phyloP scores from a whole-genome alignment of 352 stramenopile species.

The Achlya hypogyna region DNA sequence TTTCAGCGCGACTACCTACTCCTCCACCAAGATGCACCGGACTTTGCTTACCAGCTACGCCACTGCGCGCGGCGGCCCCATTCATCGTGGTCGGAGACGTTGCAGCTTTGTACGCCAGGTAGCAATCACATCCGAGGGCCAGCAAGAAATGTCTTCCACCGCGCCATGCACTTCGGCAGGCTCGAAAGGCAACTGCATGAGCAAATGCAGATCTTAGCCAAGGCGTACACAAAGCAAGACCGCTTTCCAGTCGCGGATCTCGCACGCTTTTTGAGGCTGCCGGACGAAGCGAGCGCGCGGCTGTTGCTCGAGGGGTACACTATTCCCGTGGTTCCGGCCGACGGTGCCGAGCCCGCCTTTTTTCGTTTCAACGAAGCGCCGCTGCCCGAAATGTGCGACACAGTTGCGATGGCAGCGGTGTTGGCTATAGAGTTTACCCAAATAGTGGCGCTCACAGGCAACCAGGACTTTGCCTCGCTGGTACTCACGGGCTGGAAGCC shows the following conservation, averaged over 20 bases:
- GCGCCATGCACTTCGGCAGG: constrained; percentile 5
- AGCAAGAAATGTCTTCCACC: constrained; percentile 1
- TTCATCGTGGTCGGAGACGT: background rate
- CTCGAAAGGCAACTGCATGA: background rate
- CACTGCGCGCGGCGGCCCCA: background rate
- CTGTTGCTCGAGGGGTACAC: background rate
- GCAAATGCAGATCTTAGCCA: constrained; percentile 2
- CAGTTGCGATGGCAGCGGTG: background rate
- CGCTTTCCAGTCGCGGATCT: constrained; percentile 11
- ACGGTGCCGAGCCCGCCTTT: constrained; percentile 1
- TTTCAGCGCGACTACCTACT: constrained; percentile 9
- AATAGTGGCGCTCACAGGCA: background rate
- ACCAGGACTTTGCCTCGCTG: background rate
- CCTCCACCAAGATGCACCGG: background rate
- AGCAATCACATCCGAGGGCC: background rate
- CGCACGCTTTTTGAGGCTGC: background rate
- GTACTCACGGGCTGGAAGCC: too few species aligned
- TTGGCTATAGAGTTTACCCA: background rate
- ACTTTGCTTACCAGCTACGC: background rate
- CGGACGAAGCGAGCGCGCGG: background rate
- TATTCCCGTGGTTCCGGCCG: background rate
- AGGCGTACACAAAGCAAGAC: constrained; percentile 20
- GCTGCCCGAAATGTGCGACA: background rate
- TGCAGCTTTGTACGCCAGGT: background rate
- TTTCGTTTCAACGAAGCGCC: constrained; percentile 17